A percentile compares a stretch with the other conserved stretches of the same genome.
These are phyloP conservation scores for Cochlearia excelsa DNA, from an alignment of 345 rosid species.

Conservation along the genomic window DNA sequence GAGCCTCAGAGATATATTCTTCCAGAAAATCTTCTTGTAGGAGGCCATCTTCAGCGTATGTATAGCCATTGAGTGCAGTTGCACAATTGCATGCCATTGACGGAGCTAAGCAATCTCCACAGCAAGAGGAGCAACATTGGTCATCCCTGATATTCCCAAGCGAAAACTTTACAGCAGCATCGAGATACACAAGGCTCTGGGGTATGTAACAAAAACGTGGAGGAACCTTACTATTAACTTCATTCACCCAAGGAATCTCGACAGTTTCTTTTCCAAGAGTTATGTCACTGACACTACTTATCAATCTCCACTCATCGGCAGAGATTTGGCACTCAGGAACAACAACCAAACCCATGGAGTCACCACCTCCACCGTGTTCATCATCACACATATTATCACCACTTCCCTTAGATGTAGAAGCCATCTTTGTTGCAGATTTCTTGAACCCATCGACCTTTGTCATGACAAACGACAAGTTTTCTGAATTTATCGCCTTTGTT, in stretches of 20 bases:
- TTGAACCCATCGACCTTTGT: constrained; percentile 43
- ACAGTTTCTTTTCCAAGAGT: constrained; percentile 66
- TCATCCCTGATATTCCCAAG: constrained; percentile 54
- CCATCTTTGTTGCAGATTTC: constrained; percentile 44
- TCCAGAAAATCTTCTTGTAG: constrained; percentile 60
- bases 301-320: constrained; percentile 49
- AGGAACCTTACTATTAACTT: constrained; percentile 52
- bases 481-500: constrained; percentile 58
- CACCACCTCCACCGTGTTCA: constrained; percentile 30
- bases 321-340: constrained; percentile 47
- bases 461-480: constrained; percentile 39
- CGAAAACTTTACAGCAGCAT: constrained; percentile 58
- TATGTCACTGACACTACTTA: constrained; percentile 51
- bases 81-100: constrained; percentile 59
- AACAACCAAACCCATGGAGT: constrained; percentile 42
- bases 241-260: constrained; percentile 75
- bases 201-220: constrained; percentile 62
- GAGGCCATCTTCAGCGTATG: constrained; percentile 57
- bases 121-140: constrained; percentile 65
- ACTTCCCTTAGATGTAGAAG: constrained; percentile 10
- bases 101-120: constrained; percentile 62
- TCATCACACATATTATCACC: constrained; percentile 30
- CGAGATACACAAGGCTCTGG: constrained; percentile 48
- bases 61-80: constrained; percentile 42
- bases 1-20: constrained; percentile 54